Evolutionary conservation across 2,329 filamentous ascomycete genomes (phyloP).

Genomic region (Pseudogymnoascus sp.): DNA sequence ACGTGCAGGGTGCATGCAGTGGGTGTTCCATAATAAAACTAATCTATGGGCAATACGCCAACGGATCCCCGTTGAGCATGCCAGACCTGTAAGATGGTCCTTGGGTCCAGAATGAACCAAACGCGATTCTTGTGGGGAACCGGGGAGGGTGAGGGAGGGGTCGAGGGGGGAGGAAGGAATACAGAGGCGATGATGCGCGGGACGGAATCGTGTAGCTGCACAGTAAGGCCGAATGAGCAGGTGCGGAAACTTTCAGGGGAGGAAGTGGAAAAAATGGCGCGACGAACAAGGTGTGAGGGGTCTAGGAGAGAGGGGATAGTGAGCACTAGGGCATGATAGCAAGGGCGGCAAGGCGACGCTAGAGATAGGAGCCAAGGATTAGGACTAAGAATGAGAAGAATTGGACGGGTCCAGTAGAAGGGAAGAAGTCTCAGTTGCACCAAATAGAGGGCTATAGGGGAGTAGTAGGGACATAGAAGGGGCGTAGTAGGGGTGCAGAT

Average conservation of each 20-base stretch:
- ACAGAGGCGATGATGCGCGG: not conserved
- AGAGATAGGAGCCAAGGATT: constrained; percentile 1
- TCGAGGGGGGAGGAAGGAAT: not conserved
- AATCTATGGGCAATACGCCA: not conserved
- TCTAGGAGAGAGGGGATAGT: not conserved
- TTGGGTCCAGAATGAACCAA: constrained; percentile 8
- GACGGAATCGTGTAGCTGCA: not conserved
- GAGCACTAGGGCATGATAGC: not conserved
- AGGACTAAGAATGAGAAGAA: not conserved
- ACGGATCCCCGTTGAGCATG: not conserved
- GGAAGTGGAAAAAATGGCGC: constrained; percentile 2
- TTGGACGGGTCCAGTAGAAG: not conserved
- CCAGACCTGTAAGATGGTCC: constrained; percentile 2
- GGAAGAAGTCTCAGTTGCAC: not conserved
- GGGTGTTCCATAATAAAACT: constrained; percentile 7
- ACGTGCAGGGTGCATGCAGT: not conserved
- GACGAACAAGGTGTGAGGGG: not conserved
- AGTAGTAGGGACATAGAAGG: not conserved
- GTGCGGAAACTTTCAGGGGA: not conserved
- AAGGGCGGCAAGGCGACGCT: constrained; percentile 1
- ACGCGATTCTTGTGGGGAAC: constrained; percentile 2
- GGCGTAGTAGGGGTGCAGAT: not conserved
- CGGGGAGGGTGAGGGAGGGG: not conserved
- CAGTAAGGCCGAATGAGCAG: constrained; percentile 5
- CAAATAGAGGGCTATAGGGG: not conserved